Evolutionary conservation across 805 yeast species (phyloP).

Genomic region (Yarrowia phangngaensis): DNA sequence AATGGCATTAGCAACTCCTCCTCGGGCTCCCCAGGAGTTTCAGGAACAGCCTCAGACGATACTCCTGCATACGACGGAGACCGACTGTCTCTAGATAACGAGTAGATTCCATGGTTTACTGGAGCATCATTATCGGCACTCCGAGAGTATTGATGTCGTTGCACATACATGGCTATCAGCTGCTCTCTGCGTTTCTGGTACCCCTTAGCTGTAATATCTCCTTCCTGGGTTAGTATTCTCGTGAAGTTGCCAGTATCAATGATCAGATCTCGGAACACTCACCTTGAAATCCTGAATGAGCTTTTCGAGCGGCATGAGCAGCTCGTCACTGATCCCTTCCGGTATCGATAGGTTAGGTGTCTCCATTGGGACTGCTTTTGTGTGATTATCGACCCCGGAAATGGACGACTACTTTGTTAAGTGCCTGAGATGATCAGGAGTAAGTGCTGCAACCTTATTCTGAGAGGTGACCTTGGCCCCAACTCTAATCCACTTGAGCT

Average conservation of each 20-base stretch:
- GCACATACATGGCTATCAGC: conserved; percentile 37
- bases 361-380: conserved; percentile 5
- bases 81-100: conserved; percentile 26
- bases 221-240: conserved; percentile 46
- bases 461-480: no score
- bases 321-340: conserved; percentile 23
- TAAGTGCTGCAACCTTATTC: no score
- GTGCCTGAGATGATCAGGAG: no score
- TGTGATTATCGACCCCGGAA: neutral
- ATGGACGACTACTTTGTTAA: no score
- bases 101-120: conserved; percentile 28
- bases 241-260: neutral
- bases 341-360: conserved; percentile 25
- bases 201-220: conserved; percentile 70
- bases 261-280: neutral
- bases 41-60: conserved; percentile 23
- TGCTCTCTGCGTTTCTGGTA: conserved; percentile 55
- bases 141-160: conserved; percentile 22
- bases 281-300: conserved; percentile 15
- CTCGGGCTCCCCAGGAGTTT: conserved; percentile 6
- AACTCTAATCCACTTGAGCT: no score
- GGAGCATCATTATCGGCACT: conserved; percentile 22
- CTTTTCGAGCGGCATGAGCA: conserved; percentile 19
- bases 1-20: conserved; percentile 53
- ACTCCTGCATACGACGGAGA: no score